Base-by-base conservation (phyloP, 2,329 filamentous ascomycete species). In the Trematosphaeria pertusa region DNA sequence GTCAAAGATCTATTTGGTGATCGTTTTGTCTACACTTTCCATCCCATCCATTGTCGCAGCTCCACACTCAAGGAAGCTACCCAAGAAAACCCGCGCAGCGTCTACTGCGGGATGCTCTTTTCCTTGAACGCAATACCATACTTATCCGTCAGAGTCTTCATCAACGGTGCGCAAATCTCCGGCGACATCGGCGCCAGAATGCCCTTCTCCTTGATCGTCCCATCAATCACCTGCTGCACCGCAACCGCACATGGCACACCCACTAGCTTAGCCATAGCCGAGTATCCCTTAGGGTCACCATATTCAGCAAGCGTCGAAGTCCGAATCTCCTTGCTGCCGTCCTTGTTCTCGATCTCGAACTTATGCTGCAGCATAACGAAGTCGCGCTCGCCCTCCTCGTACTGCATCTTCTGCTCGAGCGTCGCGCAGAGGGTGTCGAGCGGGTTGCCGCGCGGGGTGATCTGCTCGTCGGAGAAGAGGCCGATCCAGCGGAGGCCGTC, bases 401-500 rank as follows among this genome's bases (percentile, higher is more conserved):
- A 96, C 74, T 89, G 83, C 89, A 96, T 95, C 85, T 95, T 96
- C 80, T 89, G 77, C 80, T 96, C 91, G 21, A 96, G 83, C 3
- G 86, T 88, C 22, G 89, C 90, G 77, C 91, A 96, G 30, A 96
- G 84, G n/a, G 89, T 93, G 73, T 96, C 92, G 18, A 96, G 82
- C 3, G 91, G 88, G 78, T 89, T 96, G 43, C 85, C 87, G 45
- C 84, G 79, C 20, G 89, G 87, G 5, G 76, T 87, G 67, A 87
- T 91, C 70, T 83, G 76, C 67, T 84, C 81, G 56, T 86, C 81
- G 33, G 84, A 87, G 76, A 91, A 87, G 52, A 84, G 67, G 18
- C 81, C 81, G 57, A 88, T 79, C 89, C 89, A 94, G 58, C 82
- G 80, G 26, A 94, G 81, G 46, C 89, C 89, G 37, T 78, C 77